phyloP scores from a whole-genome alignment of 1,284 basidiomycete species.

The Hemileia vastatrix region DNA sequence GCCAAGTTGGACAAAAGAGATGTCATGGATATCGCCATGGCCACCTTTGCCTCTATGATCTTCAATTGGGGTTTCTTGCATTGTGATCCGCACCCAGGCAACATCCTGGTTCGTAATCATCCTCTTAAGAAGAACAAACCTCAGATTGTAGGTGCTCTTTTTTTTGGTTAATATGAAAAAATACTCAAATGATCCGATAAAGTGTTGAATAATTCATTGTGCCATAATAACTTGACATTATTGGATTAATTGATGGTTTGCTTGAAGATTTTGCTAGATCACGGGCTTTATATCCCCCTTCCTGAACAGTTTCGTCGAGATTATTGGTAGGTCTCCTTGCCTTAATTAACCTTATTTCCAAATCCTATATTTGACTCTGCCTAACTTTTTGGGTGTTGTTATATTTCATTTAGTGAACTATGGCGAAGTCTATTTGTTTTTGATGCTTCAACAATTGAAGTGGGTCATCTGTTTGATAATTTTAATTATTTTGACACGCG shows the following conservation, averaged over 20 bases:
- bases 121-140: constrained; percentile 55
- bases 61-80: constrained; percentile 81
- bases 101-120: constrained; percentile 68
- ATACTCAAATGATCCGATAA: neutral
- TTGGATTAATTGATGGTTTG: neutral
- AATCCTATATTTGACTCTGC: neutral
- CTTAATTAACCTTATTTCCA: neutral
- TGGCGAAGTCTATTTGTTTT: constrained; percentile 68
- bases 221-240: neutral
- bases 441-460: constrained; percentile 57
- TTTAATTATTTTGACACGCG: constrained; percentile 24
- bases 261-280: constrained; percentile 60
- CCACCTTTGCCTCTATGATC: constrained; percentile 67
- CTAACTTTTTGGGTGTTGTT: constrained; percentile 5
- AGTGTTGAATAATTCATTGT: neutral
- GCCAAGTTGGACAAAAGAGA: constrained; percentile 50
- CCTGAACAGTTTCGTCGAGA: constrained; percentile 31
- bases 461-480: constrained; percentile 32
- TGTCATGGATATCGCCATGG: constrained; percentile 46
- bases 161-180: neutral
- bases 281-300: constrained; percentile 57
- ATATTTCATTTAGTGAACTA: constrained; percentile 50
- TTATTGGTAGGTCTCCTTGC: constrained; percentile 23
- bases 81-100: constrained; percentile 58
- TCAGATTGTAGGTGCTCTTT: constrained; percentile 55